These are phyloP conservation scores for Achlya hypogyna DNA, from an alignment of 352 stramenopile species.

Conservation along the genomic window DNA sequence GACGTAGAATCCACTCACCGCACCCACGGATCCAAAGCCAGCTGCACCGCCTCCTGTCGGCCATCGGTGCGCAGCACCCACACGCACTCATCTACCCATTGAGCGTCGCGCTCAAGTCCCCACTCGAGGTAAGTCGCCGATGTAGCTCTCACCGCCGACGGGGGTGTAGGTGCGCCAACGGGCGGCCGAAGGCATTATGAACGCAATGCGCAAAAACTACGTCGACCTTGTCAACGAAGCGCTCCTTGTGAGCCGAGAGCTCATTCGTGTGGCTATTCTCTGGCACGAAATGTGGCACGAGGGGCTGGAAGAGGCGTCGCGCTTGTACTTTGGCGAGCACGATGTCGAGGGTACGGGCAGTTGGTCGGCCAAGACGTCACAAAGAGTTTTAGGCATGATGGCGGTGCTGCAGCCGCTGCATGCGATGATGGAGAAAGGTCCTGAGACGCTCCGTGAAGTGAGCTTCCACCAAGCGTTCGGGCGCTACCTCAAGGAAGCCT, in stretches of 20 bases:
- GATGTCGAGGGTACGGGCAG: constrained; percentile 75
- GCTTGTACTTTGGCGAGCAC: constrained; percentile 95
- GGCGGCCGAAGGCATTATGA: constrained; percentile 94
- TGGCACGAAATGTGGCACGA: constrained; percentile 99
- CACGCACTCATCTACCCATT: constrained; percentile 98
- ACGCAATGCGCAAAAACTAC: constrained; percentile 89
- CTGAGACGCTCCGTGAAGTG: constrained; percentile 66
- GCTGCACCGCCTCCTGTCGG: constrained; percentile 82
- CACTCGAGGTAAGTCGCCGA: constrained; percentile 49
- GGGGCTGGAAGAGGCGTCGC: constrained; percentile 94
- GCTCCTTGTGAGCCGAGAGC: constrained; percentile 91
- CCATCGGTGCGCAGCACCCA: constrained; percentile 90
- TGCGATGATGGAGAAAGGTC: constrained; percentile 82
- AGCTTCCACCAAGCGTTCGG: constrained; percentile 88
- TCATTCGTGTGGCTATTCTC: constrained; percentile 98
- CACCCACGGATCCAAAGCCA: constrained; percentile 57
- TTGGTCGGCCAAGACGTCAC: not conserved
- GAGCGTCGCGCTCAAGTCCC: constrained; percentile 94
- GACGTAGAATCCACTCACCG: constrained; percentile 44
- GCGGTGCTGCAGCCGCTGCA: constrained; percentile 91
- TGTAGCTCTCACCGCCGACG: not conserved
- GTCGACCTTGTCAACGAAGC: constrained; percentile 92
- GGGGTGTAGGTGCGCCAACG: constrained; percentile 43
- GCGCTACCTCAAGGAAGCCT: constrained; percentile 79
- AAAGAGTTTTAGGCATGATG: constrained; percentile 78